Base-by-base conservation (phyloP, 2,329 filamentous ascomycete species). In the Colletotrichum zoysiae region DNA sequence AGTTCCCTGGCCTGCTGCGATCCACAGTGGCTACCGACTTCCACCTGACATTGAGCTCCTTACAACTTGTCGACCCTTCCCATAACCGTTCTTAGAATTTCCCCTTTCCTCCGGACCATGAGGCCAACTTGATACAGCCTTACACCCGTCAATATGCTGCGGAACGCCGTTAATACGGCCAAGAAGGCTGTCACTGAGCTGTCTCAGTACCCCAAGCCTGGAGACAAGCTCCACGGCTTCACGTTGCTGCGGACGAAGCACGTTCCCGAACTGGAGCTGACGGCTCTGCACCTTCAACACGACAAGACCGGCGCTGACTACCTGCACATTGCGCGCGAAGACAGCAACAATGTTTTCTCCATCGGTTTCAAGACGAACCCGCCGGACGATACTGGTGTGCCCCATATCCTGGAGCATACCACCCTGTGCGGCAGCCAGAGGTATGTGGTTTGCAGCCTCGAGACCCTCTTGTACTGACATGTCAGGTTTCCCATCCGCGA, bases 311-410 rank as follows among this genome's bases (percentile, higher is more conserved):
- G 95, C 72, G 96, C 96, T 74, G 94, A 99, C 76, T 98, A 98
- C 80, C 87, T 99, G 58, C 96, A 99, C 83, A 92, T 99, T 77
- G 95, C 95, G 20, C 89, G 95, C 76, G 95, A 98, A 70, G 96
- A 99, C 80, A 93, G 92, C 85, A 99, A 99, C 85, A 99, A 99
- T 93, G 96, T 98, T 80, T 99, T 99, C 84, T 97, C 95, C 48
- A 97, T 99, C 78, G 96, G 95, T 64, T 99, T 99, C 90, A 98
- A 98, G 89, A 99, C 96, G 33, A 98, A 98, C 80, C 96, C 96
- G 23, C 95, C 95, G 11, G 95, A 99, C 82, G 95, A 96, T 78
- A 98, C 96, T 0, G 96, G 96, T 62, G 91, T 99, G 55, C 96
- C 96, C 23, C 96, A 99, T 83, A 98, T 99, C 76, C 87, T 99